phyloP scores from a whole-genome alignment of 2,329 filamentous ascomycete species.

The Trichophyton simii region DNA sequence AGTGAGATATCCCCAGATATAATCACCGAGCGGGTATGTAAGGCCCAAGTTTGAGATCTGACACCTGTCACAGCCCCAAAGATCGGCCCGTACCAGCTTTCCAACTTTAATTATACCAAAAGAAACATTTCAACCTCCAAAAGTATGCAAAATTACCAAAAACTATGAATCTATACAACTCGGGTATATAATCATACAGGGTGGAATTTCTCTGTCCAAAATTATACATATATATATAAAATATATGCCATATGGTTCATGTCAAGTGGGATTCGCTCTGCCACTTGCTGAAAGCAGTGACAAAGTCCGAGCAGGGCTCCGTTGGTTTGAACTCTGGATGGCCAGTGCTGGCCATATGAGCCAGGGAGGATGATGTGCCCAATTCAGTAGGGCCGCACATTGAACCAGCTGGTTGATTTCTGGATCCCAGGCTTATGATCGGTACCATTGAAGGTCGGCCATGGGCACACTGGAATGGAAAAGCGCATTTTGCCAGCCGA shows the following conservation, averaged over 20 bases:
- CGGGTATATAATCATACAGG: not conserved
- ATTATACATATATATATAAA: not conserved
- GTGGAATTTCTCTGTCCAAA: not conserved
- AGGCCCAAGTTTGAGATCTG: not conserved
- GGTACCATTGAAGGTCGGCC: conserved; percentile 39
- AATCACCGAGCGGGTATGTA: not conserved
- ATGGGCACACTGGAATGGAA: conserved; percentile 41
- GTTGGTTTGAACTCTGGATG: not conserved
- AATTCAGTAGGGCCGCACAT: not conserved
- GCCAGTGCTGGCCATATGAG: too few species aligned
- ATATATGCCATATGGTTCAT: not conserved
- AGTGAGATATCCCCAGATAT: not conserved
- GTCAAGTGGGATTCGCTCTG: not conserved
- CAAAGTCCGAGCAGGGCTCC: conserved; percentile 4
- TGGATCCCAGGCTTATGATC: conserved; percentile 23
- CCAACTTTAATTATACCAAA: not conserved
- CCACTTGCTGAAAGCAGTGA: conserved; percentile 3
- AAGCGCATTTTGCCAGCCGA: conserved; percentile 30
- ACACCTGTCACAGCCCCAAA: not conserved
- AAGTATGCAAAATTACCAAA: not conserved
- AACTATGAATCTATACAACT: not conserved
- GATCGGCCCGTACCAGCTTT: not conserved
- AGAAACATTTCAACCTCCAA: not conserved
- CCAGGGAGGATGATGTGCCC: not conserved
- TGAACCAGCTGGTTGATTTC: not conserved